These are phyloP conservation scores for Colletotrichum shisoi DNA, from an alignment of 2,329 filamentous ascomycete genomes.

Conservation along the genomic window DNA sequence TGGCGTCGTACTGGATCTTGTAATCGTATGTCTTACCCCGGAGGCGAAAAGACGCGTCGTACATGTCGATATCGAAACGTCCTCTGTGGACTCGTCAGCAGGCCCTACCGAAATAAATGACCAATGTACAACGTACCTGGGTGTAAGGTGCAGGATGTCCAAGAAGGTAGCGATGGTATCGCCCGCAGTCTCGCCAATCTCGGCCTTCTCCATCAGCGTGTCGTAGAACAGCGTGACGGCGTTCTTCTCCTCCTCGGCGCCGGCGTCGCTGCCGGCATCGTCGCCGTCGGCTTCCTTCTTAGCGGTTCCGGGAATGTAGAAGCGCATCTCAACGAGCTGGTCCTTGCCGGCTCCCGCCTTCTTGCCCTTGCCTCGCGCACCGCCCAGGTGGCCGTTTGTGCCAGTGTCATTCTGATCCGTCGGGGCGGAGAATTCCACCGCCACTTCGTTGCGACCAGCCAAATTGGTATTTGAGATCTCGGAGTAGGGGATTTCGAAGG, in stretches of 20 bases:
- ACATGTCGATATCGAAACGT: slow-evolving; percentile 99
- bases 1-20: slow-evolving; percentile 97
- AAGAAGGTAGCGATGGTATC: slow-evolving; percentile 98
- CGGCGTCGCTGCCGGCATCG: slow-evolving; percentile 71
- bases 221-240: slow-evolving; percentile 98
- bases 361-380: slow-evolving; percentile 78
- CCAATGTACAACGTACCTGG: slow-evolving; percentile 65
- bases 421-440: slow-evolving; percentile 88
- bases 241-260: slow-evolving; percentile 84
- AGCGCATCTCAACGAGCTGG: slow-evolving; percentile 97
- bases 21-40: slow-evolving; percentile 99
- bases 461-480: slow-evolving; percentile 98
- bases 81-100: slow-evolving; percentile 68
- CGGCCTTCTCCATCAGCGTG: slow-evolving; percentile 95
- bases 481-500: slow-evolving; percentile 95
- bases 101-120: background rate
- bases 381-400: slow-evolving; percentile 76
- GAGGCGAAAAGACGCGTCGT: slow-evolving; percentile 94
- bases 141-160: slow-evolving; percentile 95
- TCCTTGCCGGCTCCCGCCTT: slow-evolving; percentile 90
- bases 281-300: slow-evolving; percentile 78
- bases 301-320: slow-evolving; percentile 94
- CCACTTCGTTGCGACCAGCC: slow-evolving; percentile 96
- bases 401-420: slow-evolving; percentile 75
- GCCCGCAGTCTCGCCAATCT: slow-evolving; percentile 98